Percentiles rank a stretch among this genome's conserved stretches.
Evolutionary conservation across 164 flowering plant species (phyloP).

Genomic region (Magnolia sinica): DNA sequence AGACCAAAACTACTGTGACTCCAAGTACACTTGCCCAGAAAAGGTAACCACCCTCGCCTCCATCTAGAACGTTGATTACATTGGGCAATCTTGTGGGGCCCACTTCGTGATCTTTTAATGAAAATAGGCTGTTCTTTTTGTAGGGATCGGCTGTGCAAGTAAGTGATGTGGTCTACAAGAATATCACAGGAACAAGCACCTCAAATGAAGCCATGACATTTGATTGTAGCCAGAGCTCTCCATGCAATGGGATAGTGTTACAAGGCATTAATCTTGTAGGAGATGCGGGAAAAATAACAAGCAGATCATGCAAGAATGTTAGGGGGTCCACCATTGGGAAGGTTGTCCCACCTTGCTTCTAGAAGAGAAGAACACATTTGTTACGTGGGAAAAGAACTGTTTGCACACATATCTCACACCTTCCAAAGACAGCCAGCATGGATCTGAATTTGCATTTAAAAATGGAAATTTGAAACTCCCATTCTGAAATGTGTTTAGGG

Average conservation of each 20-base stretch:
- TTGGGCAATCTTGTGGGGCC: no score
- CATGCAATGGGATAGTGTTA: slow-evolving; percentile 39
- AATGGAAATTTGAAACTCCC: no score
- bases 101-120: no score
- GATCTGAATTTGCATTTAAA: no score
- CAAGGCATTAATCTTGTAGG: slow-evolving; percentile 30
- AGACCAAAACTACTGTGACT: slow-evolving; percentile 57
- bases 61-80: no score
- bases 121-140: no score
- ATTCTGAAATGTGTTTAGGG: no score
- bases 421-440: no score
- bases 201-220: slow-evolving; percentile 36
- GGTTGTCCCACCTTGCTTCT: slow-evolving; percentile 15
- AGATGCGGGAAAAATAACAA: slow-evolving; percentile 6
- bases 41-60: slow-evolving; percentile 24
- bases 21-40: slow-evolving; percentile 32
- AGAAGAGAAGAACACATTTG: not conserved
- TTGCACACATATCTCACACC: no score
- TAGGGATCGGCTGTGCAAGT: slow-evolving; percentile 48
- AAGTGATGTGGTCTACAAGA: slow-evolving; percentile 35
- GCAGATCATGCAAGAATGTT: slow-evolving; percentile 32
- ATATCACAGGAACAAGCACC: slow-evolving; percentile 52
- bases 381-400: no score
- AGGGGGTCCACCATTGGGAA: slow-evolving; percentile 15
- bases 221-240: slow-evolving; percentile 40